Evolutionary conservation across 2,329 filamentous ascomycete species (phyloP), one percentile per base, ranked within the genome.

Genomic region (Pseudohalonectria lignicola): DNA sequence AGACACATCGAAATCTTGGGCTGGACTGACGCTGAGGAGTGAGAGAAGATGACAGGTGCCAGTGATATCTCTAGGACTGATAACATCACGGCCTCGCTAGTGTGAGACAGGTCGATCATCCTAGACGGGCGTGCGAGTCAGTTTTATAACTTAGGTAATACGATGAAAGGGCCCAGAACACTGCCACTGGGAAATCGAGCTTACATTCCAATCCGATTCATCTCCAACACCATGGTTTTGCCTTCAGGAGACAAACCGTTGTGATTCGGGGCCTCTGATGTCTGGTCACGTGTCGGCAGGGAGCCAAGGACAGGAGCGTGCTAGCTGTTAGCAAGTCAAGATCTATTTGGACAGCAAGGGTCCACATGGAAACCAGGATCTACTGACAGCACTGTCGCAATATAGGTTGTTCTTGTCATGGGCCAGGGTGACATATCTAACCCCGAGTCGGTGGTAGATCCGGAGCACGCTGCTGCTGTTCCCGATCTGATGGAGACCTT

Each of bases 401-500:
- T 13, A 35, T 1, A 16, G 9, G 12, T 35, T 35, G 34, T 17
- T 35, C 19, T 23, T 25, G 34, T 35, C 21, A 26, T 94, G 90
- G 2, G 86, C 94, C n/a, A 95, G 64, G 0, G 88, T 95, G 15
- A 80, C 79, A 51, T 95, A 95, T 36, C 86, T 78, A 4, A 88
- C 87, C 2, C 90, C 90, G 3, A 94, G 67, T 3, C 71, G 65
- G 56, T 92, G 68, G 57, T 81, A 94, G 17, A 76, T 68, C 5
- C 90, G 77, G 7, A 95, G 66, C 39, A 79, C 86, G 31, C 82
- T 71, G 18, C 79, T 66, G 1, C 79, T 84, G 61, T 95, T 94
- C 41, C 86, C 88, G 48, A 95, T 93, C 51, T 94, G 90, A 54
- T 96, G 90, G 8, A 95, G 71, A 4, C 90, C 90, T 61, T 94